Conservation (phyloP, 768 basidiomycete genomes). For the Sistotremastrum niveocremeum region DNA sequence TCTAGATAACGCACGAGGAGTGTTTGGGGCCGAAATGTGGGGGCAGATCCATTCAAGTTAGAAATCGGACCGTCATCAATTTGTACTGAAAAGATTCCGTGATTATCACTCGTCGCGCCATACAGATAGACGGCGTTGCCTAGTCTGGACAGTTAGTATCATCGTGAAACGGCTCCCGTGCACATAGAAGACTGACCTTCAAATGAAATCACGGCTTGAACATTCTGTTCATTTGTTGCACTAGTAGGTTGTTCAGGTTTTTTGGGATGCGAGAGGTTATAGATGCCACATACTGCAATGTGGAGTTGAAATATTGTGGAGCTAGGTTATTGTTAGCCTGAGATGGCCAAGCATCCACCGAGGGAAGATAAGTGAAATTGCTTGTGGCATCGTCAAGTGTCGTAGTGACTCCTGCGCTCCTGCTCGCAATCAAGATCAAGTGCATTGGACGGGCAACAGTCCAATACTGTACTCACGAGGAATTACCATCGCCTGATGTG, state of each 20-base stretch:
- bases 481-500: conserved; percentile 23
- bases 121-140: conserved; percentile 37
- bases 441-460: not conserved
- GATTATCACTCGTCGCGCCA: conserved; percentile 37
- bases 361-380: conserved; percentile 26
- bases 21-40: conserved; percentile 6
- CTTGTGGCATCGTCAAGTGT: conserved; percentile 29
- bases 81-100: conserved; percentile 31
- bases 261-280: not conserved
- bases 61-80: conserved; percentile 25
- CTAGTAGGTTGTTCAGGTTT: conserved; percentile 15
- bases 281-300: conserved; percentile 27
- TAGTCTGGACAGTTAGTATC: too few relatives aligned
- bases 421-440: conserved; percentile 1
- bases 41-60: conserved; percentile 16
- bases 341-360: conserved; percentile 21
- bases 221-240: conserved; percentile 25
- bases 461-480: conserved; percentile 22
- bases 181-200: conserved; percentile 14
- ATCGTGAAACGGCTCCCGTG: too few relatives aligned
- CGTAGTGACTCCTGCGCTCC: conserved; percentile 15
- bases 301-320: conserved; percentile 22
- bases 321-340: conserved; percentile 11
- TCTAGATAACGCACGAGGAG: conserved; percentile 11
- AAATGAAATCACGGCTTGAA: conserved; percentile 30